Percentiles rank a stretch among this genome's conserved stretches.
Conservation (phyloP, 2,329 filamentous ascomycete genomes). For the Colletotrichum coccodes region DNA sequence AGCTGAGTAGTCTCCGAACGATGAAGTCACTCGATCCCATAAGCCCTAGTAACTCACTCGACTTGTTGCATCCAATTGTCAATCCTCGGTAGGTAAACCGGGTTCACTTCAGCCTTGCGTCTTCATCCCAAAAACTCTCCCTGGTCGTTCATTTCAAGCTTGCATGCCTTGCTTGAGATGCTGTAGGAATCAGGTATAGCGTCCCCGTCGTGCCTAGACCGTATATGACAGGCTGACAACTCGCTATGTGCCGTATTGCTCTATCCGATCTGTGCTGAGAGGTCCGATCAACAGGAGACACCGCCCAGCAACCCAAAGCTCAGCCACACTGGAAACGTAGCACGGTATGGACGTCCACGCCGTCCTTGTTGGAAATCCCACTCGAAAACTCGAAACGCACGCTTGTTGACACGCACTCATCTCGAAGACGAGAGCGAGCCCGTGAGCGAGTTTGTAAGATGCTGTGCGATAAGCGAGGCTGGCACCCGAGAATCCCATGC, state of each 20-base stretch:
- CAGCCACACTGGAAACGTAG: conserved; percentile 31
- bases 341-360: conserved; percentile 1
- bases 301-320: conserved; percentile 27
- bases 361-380: conserved; percentile 7
- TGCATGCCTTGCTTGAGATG: neutral
- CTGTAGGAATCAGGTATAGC: neutral
- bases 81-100: neutral
- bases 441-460: neutral
- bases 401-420: neutral
- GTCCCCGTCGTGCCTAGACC: neutral
- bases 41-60: neutral
- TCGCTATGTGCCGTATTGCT: neutral
- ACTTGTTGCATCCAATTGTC: conserved; percentile 3
- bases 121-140: neutral
- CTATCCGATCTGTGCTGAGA: conserved; percentile 12
- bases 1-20: conserved; percentile 9
- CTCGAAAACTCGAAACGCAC: neutral
- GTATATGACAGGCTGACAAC: conserved; percentile 13
- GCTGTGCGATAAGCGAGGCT: conserved; percentile 11
- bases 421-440: conserved; percentile 9
- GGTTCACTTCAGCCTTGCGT: conserved; percentile 17
- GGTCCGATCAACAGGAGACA: conserved; percentile 29
- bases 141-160: neutral
- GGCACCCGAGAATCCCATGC: conserved; percentile 2
- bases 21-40: conserved; percentile 24